Conservation (phyloP, 176 grass and related monocot genomes). For the Alloteropsis semialata region DNA sequence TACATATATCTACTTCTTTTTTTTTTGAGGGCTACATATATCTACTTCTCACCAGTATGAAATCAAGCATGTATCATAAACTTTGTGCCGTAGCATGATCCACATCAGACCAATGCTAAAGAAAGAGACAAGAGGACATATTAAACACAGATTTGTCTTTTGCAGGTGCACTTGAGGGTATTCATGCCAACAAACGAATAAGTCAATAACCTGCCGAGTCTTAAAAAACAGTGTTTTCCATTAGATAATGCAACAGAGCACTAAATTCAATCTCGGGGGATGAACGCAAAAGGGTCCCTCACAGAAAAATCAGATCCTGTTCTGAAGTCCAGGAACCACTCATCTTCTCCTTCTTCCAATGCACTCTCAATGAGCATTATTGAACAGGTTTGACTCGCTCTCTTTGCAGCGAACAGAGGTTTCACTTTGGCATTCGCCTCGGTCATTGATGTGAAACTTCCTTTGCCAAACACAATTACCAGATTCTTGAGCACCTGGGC, state of each 20-base stretch:
- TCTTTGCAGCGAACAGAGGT: background rate
- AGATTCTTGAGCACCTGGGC: background rate
- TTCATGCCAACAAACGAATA: background rate
- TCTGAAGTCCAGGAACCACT: background rate
- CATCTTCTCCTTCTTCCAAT: background rate
- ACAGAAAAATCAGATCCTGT: background rate
- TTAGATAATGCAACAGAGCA: background rate
- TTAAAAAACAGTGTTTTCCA: background rate
- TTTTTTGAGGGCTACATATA: too few species aligned
- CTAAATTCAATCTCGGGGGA: background rate
- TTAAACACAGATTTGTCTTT: background rate
- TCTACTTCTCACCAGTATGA: too few species aligned
- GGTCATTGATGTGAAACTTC: background rate
- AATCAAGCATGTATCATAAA: too few species aligned
- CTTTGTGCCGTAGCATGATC: too few species aligned
- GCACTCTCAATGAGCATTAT: background rate
- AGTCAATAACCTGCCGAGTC: background rate
- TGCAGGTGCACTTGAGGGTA: background rate
- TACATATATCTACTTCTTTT: too few species aligned
- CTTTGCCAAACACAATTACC: slow-evolving; percentile 1
- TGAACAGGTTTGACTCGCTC: background rate
- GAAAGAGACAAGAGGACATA: background rate
- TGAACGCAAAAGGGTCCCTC: background rate
- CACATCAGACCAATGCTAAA: background rate
- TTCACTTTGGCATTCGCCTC: background rate